These are phyloP conservation scores for Metschnikowia koreensis DNA, from an alignment of 805 yeast genomes.

Conservation along the genomic window DNA sequence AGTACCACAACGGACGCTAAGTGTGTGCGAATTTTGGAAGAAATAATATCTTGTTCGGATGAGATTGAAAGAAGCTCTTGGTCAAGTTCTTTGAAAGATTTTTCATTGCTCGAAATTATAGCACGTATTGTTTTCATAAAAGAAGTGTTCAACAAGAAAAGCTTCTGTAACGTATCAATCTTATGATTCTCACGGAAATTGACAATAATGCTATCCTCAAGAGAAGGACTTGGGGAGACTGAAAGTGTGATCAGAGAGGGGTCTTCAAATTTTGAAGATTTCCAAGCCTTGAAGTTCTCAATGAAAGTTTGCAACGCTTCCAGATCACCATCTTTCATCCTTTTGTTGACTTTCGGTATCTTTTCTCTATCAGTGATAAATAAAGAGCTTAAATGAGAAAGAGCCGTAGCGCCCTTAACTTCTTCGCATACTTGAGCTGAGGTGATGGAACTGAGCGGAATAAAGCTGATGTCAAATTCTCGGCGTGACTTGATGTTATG, in stretches of 20 bases:
- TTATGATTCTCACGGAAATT: constrained; percentile 21
- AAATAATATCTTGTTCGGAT: constrained; percentile 23
- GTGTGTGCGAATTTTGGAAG: constrained; percentile 16
- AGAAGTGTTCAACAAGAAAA: constrained; percentile 23
- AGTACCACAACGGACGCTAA: constrained; percentile 21
- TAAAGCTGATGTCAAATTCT: constrained; percentile 12
- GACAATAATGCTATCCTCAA: constrained; percentile 6
- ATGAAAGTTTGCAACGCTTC: constrained; percentile 14
- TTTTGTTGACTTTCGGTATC: constrained; percentile 6
- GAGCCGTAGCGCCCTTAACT: constrained; percentile 2
- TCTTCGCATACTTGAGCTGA: background rate
- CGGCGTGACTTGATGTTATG: constrained; percentile 22
- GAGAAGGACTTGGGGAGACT: background rate
- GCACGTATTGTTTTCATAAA: constrained; percentile 18
- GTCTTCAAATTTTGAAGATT: constrained; percentile 7
- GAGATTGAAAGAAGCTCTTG: constrained; percentile 3
- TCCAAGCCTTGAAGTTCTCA: constrained; percentile 18
- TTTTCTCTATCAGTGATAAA: background rate
- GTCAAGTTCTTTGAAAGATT: constrained; percentile 2
- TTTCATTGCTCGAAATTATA: background rate
- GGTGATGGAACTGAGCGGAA: background rate
- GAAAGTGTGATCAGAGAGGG: background rate
- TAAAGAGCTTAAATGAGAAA: constrained; percentile 6
- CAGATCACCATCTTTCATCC: background rate
- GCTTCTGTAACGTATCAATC: constrained; percentile 22